Conservation (phyloP, 2,329 filamentous ascomycete species). For the Ascomycota sp. region DNA sequence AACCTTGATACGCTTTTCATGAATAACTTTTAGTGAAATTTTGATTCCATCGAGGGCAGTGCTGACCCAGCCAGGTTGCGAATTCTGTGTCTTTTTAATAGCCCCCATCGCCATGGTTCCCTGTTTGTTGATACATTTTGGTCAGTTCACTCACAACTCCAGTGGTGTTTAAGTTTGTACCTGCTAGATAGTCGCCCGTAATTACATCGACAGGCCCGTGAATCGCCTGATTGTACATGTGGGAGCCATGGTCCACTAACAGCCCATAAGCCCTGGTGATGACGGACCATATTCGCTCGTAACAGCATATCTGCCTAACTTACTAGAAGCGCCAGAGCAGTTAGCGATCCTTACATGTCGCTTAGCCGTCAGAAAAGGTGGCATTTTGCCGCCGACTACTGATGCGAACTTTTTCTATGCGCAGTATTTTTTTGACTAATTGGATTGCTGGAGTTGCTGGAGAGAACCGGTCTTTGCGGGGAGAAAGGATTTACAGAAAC, state of each 20-base stretch:
- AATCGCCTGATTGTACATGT: constrained; percentile 11
- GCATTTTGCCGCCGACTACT: no score
- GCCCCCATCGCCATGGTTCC: constrained; percentile 9
- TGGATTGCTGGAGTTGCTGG: no score
- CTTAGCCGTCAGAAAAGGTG: constrained; percentile 1
- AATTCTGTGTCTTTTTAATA: constrained; percentile 1
- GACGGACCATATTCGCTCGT: neutral
- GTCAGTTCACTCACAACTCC: no score
- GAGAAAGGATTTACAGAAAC: no score
- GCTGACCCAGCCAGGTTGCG: constrained; percentile 5
- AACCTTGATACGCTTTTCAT: constrained; percentile 28
- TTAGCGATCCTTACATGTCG: constrained; percentile 8
- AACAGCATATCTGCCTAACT: no score
- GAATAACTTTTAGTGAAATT: constrained; percentile 12
- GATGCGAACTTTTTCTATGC: no score
- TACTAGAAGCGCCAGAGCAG: constrained; percentile 8
- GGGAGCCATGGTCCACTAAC: constrained; percentile 4
- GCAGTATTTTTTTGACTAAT: no score
- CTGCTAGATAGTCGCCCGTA: constrained; percentile 30
- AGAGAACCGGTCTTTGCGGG: no score
- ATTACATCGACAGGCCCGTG: constrained; percentile 23
- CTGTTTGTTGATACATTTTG: constrained; percentile 9
- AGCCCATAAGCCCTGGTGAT: neutral
- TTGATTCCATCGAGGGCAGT: constrained; percentile 7
- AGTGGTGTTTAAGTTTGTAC: constrained; percentile 6